These are phyloP conservation scores for Sporisorium iseilematis-ciliati DNA, from an alignment of 1,284 basidiomycete genomes.

Conservation along the genomic window DNA sequence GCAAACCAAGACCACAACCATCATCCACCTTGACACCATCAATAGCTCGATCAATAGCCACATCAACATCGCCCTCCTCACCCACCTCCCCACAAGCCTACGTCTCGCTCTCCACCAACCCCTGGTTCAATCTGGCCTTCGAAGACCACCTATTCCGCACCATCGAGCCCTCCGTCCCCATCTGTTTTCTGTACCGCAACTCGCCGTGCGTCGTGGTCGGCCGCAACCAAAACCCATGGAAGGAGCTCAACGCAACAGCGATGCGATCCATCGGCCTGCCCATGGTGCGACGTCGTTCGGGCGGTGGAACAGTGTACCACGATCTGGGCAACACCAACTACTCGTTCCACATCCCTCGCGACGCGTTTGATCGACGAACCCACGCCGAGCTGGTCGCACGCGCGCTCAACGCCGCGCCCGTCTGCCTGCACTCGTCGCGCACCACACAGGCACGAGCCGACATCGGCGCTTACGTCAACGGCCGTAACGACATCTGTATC, in stretches of 20 bases:
- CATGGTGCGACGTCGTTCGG: constrained; percentile 87
- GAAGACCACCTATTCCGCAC: constrained; percentile 76
- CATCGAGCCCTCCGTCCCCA: constrained; percentile 46
- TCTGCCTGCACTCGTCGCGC: constrained; percentile 18
- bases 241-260: constrained; percentile 83
- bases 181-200: constrained; percentile 90
- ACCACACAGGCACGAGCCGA: constrained; percentile 11
- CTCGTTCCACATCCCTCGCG: constrained; percentile 88
- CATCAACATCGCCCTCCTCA: background rate
- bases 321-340: constrained; percentile 98
- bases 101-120: constrained; percentile 84
- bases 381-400: constrained; percentile 84
- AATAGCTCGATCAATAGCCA: background rate
- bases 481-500: constrained; percentile 80
- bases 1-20: background rate
- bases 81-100: constrained; percentile 73
- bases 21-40: background rate
- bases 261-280: constrained; percentile 76
- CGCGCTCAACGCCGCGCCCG: constrained; percentile 77
- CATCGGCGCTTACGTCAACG: constrained; percentile 77
- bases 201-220: constrained; percentile 92
- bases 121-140: constrained; percentile 91
- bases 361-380: constrained; percentile 81
- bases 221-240: constrained; percentile 98
- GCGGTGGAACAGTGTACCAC: constrained; percentile 98